Evolutionary conservation across 306 rosid species (phyloP).

Genomic region (Adenanthera pavonina): DNA sequence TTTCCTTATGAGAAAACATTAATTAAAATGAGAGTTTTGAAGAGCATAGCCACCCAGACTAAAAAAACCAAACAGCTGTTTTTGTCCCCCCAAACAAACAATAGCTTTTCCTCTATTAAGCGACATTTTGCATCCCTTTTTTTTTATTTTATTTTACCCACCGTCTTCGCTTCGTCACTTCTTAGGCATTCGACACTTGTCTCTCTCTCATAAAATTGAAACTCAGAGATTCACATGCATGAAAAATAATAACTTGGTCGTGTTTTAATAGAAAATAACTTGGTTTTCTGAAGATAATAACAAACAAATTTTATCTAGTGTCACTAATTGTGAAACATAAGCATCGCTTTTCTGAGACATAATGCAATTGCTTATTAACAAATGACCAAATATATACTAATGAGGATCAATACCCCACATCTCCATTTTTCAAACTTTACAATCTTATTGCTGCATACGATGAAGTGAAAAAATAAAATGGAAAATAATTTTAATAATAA

Average conservation of each 20-base stretch:
- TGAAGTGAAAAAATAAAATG: no score
- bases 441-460: no score
- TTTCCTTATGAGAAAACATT: neutral
- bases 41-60: neutral
- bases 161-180: neutral
- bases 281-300: no score
- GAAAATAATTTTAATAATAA: no score
- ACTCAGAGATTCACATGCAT: neutral
- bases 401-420: slow-evolving; percentile 74
- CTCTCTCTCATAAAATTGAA: neutral
- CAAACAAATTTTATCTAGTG: no score
- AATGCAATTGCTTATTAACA: no score
- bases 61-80: neutral
- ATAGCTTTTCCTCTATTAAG: neutral
- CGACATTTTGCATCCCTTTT: neutral
- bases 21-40: neutral
- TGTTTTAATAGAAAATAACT: no score
- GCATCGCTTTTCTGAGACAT: no score
- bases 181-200: neutral
- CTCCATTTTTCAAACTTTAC: no score
- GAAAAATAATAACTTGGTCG: no score
- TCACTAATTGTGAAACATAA: no score
- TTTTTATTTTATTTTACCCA: neutral
- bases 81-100: neutral
- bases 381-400: no score